Evolutionary conservation across 2,329 filamentous ascomycete species (phyloP), one percentile per base, ranked within the genome.

Genomic region (Cryphonectria nitschkei): DNA sequence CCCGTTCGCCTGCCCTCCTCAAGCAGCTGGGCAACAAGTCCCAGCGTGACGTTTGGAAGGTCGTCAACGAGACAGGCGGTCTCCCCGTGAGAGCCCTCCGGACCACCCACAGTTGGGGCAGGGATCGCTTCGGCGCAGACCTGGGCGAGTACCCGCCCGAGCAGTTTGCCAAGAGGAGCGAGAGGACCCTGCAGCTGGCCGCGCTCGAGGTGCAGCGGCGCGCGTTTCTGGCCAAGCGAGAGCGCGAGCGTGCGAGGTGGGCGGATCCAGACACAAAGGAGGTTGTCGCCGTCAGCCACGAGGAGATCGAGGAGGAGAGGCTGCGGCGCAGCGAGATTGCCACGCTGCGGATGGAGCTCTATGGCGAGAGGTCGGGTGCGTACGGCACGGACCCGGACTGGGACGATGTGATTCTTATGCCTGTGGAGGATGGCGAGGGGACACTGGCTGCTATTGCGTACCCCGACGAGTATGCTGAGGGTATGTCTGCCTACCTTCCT

Each of bases 381-480:
- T 92, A 93, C 79, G 85, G 87, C 67, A 84, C 86, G 73, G 90
- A 95, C 79, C 90, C 93, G 1, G 87, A 86, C 73, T 98, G 94
- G 95, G 90, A 93, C 75, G 94, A 97, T 82, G 86, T 98, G 67
- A 84, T 89, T 67, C 95, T 95, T 29, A 92, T 98, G 69, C 90
- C 93, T 4, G 90, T 96, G 76, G 88, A 94, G 78, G 95, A 98
- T 82, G 93, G 94, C 72, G 92, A 90, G 75, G 86, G 91, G 75
- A 94, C 95, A 39, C 88, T 99, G 71, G 95, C 95, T n/a, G 89
- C 91, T 71, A 99, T 99, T 80, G 91, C 95, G 70, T 99, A 99
- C 81, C 89, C 92, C 2, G 90, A 93, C 43, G 92, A 96, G 74
- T 99, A 99, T 80, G 89, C 91, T 73, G 95, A 98, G 84, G 86